Evolutionary conservation across 2,329 filamentous ascomycete species (phyloP).

Genomic region (Fusarium penzigii): DNA sequence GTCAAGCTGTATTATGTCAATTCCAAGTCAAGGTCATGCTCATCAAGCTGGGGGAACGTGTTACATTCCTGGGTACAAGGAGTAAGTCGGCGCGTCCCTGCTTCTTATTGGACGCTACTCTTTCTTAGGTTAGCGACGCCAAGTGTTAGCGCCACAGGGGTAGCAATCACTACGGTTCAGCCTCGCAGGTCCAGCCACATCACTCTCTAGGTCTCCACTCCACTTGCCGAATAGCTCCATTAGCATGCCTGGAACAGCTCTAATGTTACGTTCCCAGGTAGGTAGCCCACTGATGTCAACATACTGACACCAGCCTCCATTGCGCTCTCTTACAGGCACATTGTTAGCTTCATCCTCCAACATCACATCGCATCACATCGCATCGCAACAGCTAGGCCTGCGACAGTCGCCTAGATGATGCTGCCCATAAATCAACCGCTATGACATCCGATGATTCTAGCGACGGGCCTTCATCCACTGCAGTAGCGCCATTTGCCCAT

Average conservation of each 20-base stretch:
- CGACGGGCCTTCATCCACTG: slow-evolving; percentile 29
- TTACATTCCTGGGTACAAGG: slow-evolving; percentile 25
- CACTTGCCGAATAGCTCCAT: slow-evolving; percentile 18
- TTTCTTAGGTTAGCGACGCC: slow-evolving; percentile 15
- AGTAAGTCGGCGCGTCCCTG: slow-evolving; percentile 17
- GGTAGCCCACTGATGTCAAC: slow-evolving; percentile 25
- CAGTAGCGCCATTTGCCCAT: slow-evolving; percentile 17
- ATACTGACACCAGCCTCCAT: slow-evolving; percentile 20
- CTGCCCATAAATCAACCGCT: slow-evolving; percentile 27
- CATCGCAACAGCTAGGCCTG: slow-evolving; percentile 14
- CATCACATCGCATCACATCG: slow-evolving; percentile 4
- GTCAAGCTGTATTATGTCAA: slow-evolving; percentile 13
- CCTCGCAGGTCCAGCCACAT: slow-evolving; percentile 25
- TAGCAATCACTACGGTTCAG: slow-evolving; percentile 18
- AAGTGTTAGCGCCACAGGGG: slow-evolving; percentile 23
- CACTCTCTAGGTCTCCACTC: neutral
- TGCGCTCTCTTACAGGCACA: neutral
- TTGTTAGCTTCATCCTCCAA: neutral
- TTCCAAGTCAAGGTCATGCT: slow-evolving; percentile 6
- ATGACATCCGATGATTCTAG: slow-evolving; percentile 38
- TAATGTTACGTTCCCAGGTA: slow-evolving; percentile 2
- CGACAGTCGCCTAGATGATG: slow-evolving; percentile 30
- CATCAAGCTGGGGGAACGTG: slow-evolving; percentile 22
- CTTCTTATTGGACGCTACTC: slow-evolving; percentile 20
- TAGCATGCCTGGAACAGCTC: too few species aligned